Base-by-base conservation (phyloP, 2,329 filamentous ascomycete species). In the Phoma sp. region DNA sequence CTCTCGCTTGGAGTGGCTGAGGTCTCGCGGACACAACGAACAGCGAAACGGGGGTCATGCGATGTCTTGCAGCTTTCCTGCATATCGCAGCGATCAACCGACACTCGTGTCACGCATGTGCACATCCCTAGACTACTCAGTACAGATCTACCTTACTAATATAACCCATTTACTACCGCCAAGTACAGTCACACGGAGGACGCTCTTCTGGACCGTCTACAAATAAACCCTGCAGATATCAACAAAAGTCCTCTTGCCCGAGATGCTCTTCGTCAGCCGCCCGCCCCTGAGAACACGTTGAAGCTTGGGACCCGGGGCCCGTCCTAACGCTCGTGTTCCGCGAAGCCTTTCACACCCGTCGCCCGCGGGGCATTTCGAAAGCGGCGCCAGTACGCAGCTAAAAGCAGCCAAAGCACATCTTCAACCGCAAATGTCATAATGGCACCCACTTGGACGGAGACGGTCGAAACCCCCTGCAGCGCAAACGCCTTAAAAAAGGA, bases 61-160 rank as follows among this genome's bases (percentile, higher is more conserved):
- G 52, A 55, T 55, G 52, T 44, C 37, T 41, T 55, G 52, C 52
- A 42, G 38, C 46, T 55, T 55, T 41, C 41, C 11, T 50, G 52
- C 46, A 47, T 50, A 9, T 18, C 9, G 23, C 40, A 45, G 52
- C 41, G 41, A 50, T 48, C 46, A 49, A 35, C 41, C 41, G 46
- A 25, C 3, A 27, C 23, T n/a, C 45, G 41, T 37, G 46, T 48
- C 40, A 49, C 36, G 24, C 18, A 22, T 41, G 7, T 48, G 23
- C 5, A 13, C 22, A 25, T 11, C 45, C 44, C 51, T 41, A 29
- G 46, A 46, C 49, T 30, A n/a, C 22, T 41, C 41, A 30, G 32
- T 29, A 54, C 25, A 14, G 37, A 46, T 49, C 45, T 45, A 41
- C 36, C 46, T n/a, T 18, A 32, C 36, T 42, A 55, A 42, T 8